Evolutionary conservation across 2,329 filamentous ascomycete genomes (phyloP).

Genomic region (Ceratocystis colombiana): DNA sequence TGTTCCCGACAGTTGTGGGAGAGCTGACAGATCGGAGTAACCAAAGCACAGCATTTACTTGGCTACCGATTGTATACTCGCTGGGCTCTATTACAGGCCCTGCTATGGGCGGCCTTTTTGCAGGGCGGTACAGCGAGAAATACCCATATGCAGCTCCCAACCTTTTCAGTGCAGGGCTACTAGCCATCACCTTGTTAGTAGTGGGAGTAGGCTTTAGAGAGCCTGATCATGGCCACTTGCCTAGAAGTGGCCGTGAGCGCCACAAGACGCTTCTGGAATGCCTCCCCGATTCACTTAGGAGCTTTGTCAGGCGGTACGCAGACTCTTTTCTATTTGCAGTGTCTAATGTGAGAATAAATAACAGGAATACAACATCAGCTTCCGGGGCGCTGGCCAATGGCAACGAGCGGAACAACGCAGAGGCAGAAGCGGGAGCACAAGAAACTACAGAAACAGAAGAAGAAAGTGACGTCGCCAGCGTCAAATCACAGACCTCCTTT

Average conservation of each 20-base stretch:
- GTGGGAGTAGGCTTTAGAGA: conserved; percentile 78
- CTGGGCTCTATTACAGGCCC: conserved; percentile 89
- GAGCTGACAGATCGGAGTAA: conserved; percentile 94
- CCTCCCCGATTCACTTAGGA: conserved; percentile 9
- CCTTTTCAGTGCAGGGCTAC: conserved; percentile 60
- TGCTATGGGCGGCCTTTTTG: conserved; percentile 75
- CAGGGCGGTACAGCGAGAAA: conserved; percentile 48
- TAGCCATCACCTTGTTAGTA: conserved; percentile 62
- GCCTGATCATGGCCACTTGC: conserved; percentile 37
- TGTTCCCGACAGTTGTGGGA: conserved; percentile 86
- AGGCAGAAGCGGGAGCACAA: not conserved
- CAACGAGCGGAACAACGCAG: not conserved
- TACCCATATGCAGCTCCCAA: conserved; percentile 86
- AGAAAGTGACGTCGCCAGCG: not conserved
- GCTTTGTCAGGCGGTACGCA: not conserved
- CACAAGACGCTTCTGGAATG: not conserved
- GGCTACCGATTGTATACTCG: conserved; percentile 91
- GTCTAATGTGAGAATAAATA: not conserved
- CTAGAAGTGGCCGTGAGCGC: not conserved
- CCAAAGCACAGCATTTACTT: conserved; percentile 86
- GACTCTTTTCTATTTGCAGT: not conserved
- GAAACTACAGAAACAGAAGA: not conserved
- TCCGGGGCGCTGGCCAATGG: not conserved
- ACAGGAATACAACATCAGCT: not conserved
- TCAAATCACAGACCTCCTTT: conserved; percentile 33